Conservation (phyloP, 306 rosid species). For the Abrus precatorius region DNA sequence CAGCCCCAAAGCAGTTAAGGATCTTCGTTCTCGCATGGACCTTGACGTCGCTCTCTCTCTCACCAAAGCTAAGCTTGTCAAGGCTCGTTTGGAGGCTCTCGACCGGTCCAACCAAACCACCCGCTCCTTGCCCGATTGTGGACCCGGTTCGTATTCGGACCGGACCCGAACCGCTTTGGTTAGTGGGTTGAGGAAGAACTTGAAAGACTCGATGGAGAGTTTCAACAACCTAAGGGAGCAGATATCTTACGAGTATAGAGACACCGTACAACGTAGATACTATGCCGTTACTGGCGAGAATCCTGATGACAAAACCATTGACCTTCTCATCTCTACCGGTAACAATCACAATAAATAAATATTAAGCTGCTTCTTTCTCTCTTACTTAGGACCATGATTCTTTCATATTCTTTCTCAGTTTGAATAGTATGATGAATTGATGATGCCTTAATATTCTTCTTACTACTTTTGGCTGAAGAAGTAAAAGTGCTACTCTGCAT, state of each 20-base stretch:
- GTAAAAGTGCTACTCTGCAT: no score
- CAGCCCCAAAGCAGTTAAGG: conserved; percentile 77
- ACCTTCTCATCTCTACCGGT: conserved; percentile 90
- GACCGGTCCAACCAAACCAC: conserved; percentile 79
- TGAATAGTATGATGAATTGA: no score
- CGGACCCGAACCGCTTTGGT: conserved; percentile 80
- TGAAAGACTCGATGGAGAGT: conserved; percentile 82
- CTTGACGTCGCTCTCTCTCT: conserved; percentile 77
- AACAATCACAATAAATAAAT: background rate
- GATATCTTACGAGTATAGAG: conserved; percentile 85
- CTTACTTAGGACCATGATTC: no score
- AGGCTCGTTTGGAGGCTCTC: conserved; percentile 77
- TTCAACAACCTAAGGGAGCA: conserved; percentile 70
- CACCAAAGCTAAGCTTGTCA: conserved; percentile 76
- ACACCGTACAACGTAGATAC: conserved; percentile 86
- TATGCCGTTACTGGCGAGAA: conserved; percentile 90
- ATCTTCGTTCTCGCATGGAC: conserved; percentile 89
- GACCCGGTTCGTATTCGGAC: conserved; percentile 87
- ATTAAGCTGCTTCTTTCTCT: no score
- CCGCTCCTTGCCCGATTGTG: conserved; percentile 64
- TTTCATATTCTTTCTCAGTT: no score
- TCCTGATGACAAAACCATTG: conserved; percentile 81
- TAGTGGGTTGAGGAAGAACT: conserved; percentile 74
- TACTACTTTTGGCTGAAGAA: no score
- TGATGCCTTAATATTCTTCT: no score